Evolutionary conservation across 2,329 filamentous ascomycete genomes (phyloP).

Genomic region (Exophiala calicioides): DNA sequence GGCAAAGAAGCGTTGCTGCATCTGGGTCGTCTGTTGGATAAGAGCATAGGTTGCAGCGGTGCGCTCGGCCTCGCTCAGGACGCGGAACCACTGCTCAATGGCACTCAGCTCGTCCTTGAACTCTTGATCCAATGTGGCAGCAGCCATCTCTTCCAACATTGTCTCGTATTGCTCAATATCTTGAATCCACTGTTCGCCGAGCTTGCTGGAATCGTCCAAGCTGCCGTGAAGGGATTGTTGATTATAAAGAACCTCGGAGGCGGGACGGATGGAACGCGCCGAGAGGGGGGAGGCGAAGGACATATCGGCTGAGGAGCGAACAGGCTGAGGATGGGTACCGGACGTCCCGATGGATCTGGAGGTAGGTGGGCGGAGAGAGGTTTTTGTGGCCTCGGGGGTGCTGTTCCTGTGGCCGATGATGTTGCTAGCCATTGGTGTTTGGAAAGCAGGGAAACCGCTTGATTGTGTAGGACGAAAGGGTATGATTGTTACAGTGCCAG

Average conservation of each 20-base stretch:
- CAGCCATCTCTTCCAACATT: slow-evolving; percentile 98
- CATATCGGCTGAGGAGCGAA: slow-evolving; percentile 96
- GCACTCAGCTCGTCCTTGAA: slow-evolving; percentile 99
- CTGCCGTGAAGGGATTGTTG: slow-evolving; percentile 68
- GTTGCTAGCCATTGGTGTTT: slow-evolving; percentile 60
- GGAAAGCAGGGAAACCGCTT: neutral
- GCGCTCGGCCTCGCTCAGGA: slow-evolving; percentile 92
- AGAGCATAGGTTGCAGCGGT: slow-evolving; percentile 94
- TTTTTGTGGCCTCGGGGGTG: slow-evolving; percentile 85
- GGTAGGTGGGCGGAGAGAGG: slow-evolving; percentile 79
- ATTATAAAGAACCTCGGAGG: slow-evolving; percentile 89
- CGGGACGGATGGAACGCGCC: slow-evolving; percentile 80
- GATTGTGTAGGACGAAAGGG: slow-evolving; percentile 13
- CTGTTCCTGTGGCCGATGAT: slow-evolving; percentile 87
- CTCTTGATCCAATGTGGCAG: slow-evolving; percentile 96
- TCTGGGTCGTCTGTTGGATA: slow-evolving; percentile 96
- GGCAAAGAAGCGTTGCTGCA: slow-evolving; percentile 98
- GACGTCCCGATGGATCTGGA: slow-evolving; percentile 68
- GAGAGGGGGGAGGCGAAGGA: slow-evolving; percentile 71
- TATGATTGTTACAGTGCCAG: slow-evolving; percentile 4
- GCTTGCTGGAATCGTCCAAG: slow-evolving; percentile 84
- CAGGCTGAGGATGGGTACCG: slow-evolving; percentile 61
- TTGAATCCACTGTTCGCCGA: slow-evolving; percentile 96
- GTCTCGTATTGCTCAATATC: slow-evolving; percentile 99
- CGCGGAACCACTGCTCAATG: slow-evolving; percentile 99